Evolutionary conservation across 2,329 filamentous ascomycete species (phyloP).

Genomic region (Coniochaeta prunicola): DNA sequence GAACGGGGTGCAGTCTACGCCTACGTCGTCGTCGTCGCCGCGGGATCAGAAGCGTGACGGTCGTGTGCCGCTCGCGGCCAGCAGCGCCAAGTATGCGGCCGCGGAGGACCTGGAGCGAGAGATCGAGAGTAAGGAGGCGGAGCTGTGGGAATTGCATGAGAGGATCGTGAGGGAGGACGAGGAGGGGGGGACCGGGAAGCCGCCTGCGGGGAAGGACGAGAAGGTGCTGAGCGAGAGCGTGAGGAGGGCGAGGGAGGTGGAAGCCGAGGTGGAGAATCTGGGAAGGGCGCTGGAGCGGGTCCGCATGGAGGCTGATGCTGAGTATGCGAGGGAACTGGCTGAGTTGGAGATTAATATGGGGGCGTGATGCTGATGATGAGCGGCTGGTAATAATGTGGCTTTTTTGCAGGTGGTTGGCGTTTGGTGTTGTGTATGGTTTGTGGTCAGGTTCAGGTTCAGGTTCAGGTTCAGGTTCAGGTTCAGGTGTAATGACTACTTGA

Average conservation of each 20-base stretch:
- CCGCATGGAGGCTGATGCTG: conserved; percentile 37
- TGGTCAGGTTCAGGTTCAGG: too few species aligned
- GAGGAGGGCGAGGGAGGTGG: conserved; percentile 17
- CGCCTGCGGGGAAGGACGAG: conserved; percentile 4
- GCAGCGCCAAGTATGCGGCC: conserved; percentile 27
- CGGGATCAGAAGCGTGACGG: not conserved
- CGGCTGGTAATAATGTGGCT: not conserved
- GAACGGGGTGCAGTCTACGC: conserved; percentile 5
- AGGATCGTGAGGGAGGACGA: conserved; percentile 14
- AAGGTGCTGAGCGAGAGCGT: conserved; percentile 11
- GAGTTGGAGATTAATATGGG: conserved; percentile 14
- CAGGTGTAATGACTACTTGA: not conserved
- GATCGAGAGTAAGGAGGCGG: conserved; percentile 21
- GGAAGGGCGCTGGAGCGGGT: conserved; percentile 28
- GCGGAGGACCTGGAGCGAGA: conserved; percentile 26
- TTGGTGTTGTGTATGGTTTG: not conserved
- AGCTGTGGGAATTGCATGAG: conserved; percentile 15
- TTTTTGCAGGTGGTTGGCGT: not conserved
- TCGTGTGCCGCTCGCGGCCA: too few species aligned
- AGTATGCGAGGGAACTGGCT: conserved; percentile 35
- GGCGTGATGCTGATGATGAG: not conserved
- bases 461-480: too few species aligned
- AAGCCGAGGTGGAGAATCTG: conserved; percentile 30
- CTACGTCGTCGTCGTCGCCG: too few species aligned
- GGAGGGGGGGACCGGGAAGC: not conserved